These are phyloP conservation scores for Paramecium pentaurelia DNA, from an alignment of 73 alveolate genomes.

Conservation along the genomic window DNA sequence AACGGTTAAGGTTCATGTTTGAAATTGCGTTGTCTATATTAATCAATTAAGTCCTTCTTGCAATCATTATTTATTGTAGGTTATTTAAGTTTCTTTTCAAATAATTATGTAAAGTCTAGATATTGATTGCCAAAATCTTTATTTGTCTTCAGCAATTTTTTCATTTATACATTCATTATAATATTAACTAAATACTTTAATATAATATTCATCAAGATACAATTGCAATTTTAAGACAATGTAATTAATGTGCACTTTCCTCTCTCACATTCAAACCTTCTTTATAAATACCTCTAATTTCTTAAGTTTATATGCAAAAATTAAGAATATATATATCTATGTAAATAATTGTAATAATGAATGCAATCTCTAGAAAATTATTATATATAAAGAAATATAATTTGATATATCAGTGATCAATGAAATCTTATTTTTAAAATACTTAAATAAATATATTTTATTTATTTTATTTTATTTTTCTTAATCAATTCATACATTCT, in stretches of 20 bases:
- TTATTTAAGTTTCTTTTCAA: slow-evolving; percentile 24
- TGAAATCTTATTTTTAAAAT: not conserved
- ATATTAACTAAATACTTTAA: not conserved
- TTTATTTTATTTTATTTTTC: not conserved
- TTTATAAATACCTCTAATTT: too few relatives aligned
- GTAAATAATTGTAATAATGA: not conserved
- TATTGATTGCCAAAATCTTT: slow-evolving; percentile 18
- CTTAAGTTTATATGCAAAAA: not conserved
- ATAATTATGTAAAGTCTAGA: slow-evolving; percentile 13
- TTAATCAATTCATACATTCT: not conserved
- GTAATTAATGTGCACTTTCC: not conserved
- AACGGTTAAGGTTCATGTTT: not conserved
- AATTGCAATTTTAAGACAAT: not conserved
- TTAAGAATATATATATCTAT: not conserved
- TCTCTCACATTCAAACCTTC: not conserved
- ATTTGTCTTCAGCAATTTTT: not conserved
- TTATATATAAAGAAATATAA: not conserved
- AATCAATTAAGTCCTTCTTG: not conserved
- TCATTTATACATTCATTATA: not conserved
- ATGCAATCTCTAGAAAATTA: not conserved
- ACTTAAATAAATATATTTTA: not conserved
- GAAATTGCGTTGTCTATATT: not conserved
- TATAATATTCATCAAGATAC: not conserved
- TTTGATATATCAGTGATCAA: not conserved
- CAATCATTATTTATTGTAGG: not conserved